These are phyloP conservation scores for Leccinum pachyderme DNA, from an alignment of 1,284 basidiomycete species.

Conservation along the genomic window DNA sequence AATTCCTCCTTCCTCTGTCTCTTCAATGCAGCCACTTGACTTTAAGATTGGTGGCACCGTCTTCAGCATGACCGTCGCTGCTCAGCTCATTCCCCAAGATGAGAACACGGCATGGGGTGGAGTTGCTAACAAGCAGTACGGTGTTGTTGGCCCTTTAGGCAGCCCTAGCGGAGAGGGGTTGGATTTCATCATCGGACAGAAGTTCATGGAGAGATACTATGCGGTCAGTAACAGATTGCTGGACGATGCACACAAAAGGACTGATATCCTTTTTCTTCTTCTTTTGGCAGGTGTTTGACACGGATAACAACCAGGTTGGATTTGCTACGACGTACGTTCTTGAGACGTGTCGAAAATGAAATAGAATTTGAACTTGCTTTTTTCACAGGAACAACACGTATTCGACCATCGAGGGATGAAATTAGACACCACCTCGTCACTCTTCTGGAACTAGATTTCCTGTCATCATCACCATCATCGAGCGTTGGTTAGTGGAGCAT, in stretches of 20 bases:
- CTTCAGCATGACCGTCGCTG: slow-evolving; percentile 22
- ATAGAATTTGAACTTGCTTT: not conserved
- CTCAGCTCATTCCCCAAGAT: slow-evolving; percentile 24
- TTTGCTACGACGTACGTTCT: not conserved
- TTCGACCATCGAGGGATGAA: not conserved
- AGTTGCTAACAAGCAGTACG: slow-evolving; percentile 16
- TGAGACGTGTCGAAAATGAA: not conserved
- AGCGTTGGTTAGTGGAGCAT: not conserved
- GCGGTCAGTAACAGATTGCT: slow-evolving; percentile 7
- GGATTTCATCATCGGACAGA: slow-evolving; percentile 28
- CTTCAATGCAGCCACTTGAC: slow-evolving; percentile 20
- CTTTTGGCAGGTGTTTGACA: not conserved
- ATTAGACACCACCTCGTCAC: not conserved
- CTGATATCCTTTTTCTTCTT: not conserved
- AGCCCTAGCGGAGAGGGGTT: slow-evolving; percentile 15
- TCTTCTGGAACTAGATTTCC: not conserved
- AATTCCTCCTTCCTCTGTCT: slow-evolving; percentile 16
- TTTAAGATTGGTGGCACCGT: slow-evolving; percentile 16
- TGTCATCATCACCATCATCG: not conserved
- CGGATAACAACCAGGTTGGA: not conserved
- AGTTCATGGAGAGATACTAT: slow-evolving; percentile 33
- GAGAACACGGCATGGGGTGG: slow-evolving; percentile 22
- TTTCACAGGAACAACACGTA: not conserved
- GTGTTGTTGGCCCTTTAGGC: slow-evolving; percentile 12
- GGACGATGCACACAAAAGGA: not conserved